Conservation (phyloP, 352 stramenopile genomes). For the Phytopythium delawarense region DNA sequence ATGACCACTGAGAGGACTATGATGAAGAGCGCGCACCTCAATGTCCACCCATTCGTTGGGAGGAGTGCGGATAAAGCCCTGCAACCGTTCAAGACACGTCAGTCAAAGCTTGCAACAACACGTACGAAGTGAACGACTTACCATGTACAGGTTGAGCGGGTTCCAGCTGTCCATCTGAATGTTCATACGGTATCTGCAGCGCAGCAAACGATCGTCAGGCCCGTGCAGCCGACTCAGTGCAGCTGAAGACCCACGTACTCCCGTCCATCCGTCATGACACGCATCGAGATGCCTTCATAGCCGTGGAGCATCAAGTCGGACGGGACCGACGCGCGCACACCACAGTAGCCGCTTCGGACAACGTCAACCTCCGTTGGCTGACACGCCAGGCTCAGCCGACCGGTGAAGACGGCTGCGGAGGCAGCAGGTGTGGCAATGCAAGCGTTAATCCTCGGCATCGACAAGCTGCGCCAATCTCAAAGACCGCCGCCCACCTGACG, state of each 20-base stretch:
- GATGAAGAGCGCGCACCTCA: conserved; percentile 31
- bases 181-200: conserved; percentile 69
- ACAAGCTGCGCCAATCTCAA: too few species aligned
- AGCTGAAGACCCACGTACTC: conserved; percentile 26
- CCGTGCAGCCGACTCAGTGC: neutral
- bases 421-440: neutral
- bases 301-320: conserved; percentile 57
- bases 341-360: conserved; percentile 83
- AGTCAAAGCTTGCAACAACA: conserved; percentile 7
- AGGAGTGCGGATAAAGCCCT: conserved; percentile 80
- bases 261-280: conserved; percentile 81
- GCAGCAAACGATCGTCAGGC: neutral
- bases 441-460: neutral
- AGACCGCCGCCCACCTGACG: conserved; percentile 27
- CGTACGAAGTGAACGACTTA: conserved; percentile 13
- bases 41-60: conserved; percentile 82
- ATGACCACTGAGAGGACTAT: neutral
- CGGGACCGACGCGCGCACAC: conserved; percentile 59
- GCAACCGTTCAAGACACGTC: neutral
- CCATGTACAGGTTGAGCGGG: conserved; percentile 85
- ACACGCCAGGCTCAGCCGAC: conserved; percentile 63
- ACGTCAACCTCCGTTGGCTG: conserved; percentile 75
- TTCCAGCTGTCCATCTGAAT: conserved; percentile 86
- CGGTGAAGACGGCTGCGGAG: conserved; percentile 63
- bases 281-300: conserved; percentile 83